These are phyloP conservation scores for Pichia occidentalis DNA, from an alignment of 805 yeast genomes.

Conservation along the genomic window DNA sequence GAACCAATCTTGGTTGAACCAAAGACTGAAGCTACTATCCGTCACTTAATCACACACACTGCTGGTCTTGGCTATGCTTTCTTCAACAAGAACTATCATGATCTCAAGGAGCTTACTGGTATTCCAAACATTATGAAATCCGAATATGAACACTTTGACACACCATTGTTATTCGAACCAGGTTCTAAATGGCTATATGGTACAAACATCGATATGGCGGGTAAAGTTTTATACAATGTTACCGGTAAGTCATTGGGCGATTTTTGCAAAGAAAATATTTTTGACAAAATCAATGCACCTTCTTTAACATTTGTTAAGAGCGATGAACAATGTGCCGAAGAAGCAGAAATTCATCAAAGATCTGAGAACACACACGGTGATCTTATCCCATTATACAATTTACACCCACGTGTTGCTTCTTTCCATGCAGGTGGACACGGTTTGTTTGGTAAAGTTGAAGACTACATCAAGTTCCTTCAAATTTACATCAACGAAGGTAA, in stretches of 20 bases:
- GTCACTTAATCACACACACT: slow-evolving; percentile 10
- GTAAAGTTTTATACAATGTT: slow-evolving; percentile 6
- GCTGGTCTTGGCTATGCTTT: slow-evolving; percentile 9
- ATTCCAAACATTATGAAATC: slow-evolving; percentile 23
- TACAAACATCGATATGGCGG: slow-evolving; percentile 7
- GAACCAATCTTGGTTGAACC: slow-evolving; percentile 1
- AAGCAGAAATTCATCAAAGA: slow-evolving; percentile 7
- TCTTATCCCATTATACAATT: background rate
- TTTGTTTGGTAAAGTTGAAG: slow-evolving; percentile 4
- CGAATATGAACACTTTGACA: slow-evolving; percentile 5
- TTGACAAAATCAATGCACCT: slow-evolving; percentile 4
- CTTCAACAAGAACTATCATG: slow-evolving; percentile 2
- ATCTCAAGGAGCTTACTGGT: background rate
- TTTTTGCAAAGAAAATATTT: slow-evolving; percentile 5
- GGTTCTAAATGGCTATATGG: slow-evolving; percentile 11
- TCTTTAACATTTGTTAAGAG: slow-evolving; percentile 4
- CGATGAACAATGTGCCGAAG: background rate
- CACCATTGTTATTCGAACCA: slow-evolving; percentile 26
- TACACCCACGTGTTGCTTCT: background rate
- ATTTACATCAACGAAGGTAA: slow-evolving; percentile 9
- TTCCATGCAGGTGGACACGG: slow-evolving; percentile 12
- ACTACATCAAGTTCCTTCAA: slow-evolving; percentile 9
- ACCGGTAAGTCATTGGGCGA: slow-evolving; percentile 6
- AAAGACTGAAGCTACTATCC: slow-evolving; percentile 1
- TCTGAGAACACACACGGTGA: background rate